phyloP scores from a whole-genome alignment of 2,329 filamentous ascomycete genomes.

The Teratosphaeria epicoccoides region DNA sequence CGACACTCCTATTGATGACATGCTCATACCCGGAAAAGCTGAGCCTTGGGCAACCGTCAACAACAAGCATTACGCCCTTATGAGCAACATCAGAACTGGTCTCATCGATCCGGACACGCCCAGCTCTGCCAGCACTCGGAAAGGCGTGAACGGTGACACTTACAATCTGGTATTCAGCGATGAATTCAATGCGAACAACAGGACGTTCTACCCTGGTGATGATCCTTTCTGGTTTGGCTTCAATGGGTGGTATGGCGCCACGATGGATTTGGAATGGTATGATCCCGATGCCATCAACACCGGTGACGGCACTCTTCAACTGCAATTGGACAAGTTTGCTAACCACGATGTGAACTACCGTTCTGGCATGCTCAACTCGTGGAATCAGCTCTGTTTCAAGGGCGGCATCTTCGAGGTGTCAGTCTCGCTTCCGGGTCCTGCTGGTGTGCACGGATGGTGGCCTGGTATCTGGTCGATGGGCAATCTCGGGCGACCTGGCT shows the following conservation, averaged over 20 bases:
- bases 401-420: slow-evolving; percentile 44
- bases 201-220: slow-evolving; percentile 48
- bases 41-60: slow-evolving; percentile 39
- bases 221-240: slow-evolving; percentile 45
- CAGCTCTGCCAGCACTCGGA: slow-evolving; percentile 33
- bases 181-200: slow-evolving; percentile 43
- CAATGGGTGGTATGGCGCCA: slow-evolving; percentile 46
- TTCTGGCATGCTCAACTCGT: slow-evolving; percentile 43
- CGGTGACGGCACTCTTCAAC: slow-evolving; percentile 35
- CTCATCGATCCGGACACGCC: slow-evolving; percentile 46
- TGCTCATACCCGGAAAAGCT: slow-evolving; percentile 22
- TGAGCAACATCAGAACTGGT: slow-evolving; percentile 38
- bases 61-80: slow-evolving; percentile 35
- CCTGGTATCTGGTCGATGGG: slow-evolving; percentile 46
- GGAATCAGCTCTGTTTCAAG: slow-evolving; percentile 47
- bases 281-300: slow-evolving; percentile 44
- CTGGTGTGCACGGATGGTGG: slow-evolving; percentile 41
- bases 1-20: slow-evolving; percentile 31
- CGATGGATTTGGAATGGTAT: slow-evolving; percentile 42
- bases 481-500: slow-evolving; percentile 44
- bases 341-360: slow-evolving; percentile 39
- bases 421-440: slow-evolving; percentile 42
- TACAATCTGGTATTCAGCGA: slow-evolving; percentile 46
- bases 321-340: slow-evolving; percentile 36
- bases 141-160: slow-evolving; percentile 35